A percentile compares a stretch with the other conserved stretches of the same genome.
phyloP scores from a whole-genome alignment of 1,284 basidiomycete genomes.

The Coniferiporia weirii region DNA sequence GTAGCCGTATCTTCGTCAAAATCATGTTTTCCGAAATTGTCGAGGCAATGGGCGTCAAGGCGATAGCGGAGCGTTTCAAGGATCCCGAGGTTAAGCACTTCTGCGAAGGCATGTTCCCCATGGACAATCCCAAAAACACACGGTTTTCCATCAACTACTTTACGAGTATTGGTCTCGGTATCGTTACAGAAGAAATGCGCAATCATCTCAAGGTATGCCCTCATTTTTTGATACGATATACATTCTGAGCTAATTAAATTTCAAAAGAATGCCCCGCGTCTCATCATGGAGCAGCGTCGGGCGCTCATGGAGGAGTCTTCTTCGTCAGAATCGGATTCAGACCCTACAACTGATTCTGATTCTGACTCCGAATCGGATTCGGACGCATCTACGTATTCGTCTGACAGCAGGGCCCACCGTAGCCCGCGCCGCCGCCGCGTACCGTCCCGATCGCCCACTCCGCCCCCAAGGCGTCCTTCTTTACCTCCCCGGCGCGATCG shows the following conservation, averaged over 20 bases:
- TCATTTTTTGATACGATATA: slow-evolving; percentile 3
- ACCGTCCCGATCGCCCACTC: slow-evolving; percentile 5
- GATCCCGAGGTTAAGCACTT: slow-evolving; percentile 76
- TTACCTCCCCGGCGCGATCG: slow-evolving; percentile 6
- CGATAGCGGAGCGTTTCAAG: slow-evolving; percentile 79
- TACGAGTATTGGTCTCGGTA: slow-evolving; percentile 89
- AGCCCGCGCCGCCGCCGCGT: slow-evolving; percentile 2
- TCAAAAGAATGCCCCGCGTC: slow-evolving; percentile 76
- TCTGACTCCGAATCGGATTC: slow-evolving; percentile 36
- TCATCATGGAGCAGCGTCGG: slow-evolving; percentile 90
- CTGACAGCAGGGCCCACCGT: slow-evolving; percentile 13
- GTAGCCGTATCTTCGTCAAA: slow-evolving; percentile 96
- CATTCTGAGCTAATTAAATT: slow-evolving; percentile 5
- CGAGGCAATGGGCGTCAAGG: slow-evolving; percentile 88
- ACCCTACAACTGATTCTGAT: slow-evolving; percentile 36
- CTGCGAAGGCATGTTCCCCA: slow-evolving; percentile 88
- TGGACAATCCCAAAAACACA: slow-evolving; percentile 94
- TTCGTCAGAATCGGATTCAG: slow-evolving; percentile 47
- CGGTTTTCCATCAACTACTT: slow-evolving; percentile 98
- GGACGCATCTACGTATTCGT: slow-evolving; percentile 25
- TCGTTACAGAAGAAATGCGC: slow-evolving; percentile 93
- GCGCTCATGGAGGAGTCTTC: slow-evolving; percentile 74
- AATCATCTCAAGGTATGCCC: slow-evolving; percentile 81
- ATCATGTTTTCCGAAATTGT: slow-evolving; percentile 94
- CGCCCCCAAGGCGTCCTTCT: slow-evolving; percentile 11